Base-by-base conservation (phyloP, 1,139 yeast species). In the Zygotorulaspora mrakii region DNA sequence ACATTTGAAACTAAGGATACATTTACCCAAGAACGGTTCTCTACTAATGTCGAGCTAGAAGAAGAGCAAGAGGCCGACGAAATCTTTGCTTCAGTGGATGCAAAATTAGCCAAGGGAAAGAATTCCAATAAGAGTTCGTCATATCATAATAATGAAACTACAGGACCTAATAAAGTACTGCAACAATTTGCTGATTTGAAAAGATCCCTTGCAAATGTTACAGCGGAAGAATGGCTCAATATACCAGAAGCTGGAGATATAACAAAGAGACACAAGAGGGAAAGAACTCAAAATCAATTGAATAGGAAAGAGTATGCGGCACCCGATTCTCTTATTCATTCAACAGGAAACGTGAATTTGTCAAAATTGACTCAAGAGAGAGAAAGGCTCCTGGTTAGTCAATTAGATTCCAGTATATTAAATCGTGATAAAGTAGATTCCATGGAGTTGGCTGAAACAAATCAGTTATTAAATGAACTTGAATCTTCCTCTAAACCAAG, bases 211-310 rank as follows among this genome's bases (percentile, higher is more conserved):
- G 68, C 79, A 0, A 49, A 65, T 0, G 75, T 91, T 1, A 70
- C 85, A 2, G 76, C 70, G 14, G 82, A 77, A 2, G 82, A 89
- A 54, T 91, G 98, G 98, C 73, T 76, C 2, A 71, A 68, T 47
- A 59, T 91, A 4, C 97, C 98, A 0, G 96, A 87, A 47, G 94
- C 88, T 0, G 86, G 88, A 2, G 98, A 91, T 63, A 68, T 85
- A 52, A 91, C 98, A 0, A 73, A 82, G 52, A 68, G 78, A 45
- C 87, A 88, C 59, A 87, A 88, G 54, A 67, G 97, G 41, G 67
- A 74, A 37, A 67, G 96, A 36, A 62, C 79, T 33, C 71, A 80
- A 41, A 75, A 76, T 36, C 83, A 81, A 53, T 75, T 70, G 55
- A 77, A 77, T 43, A 80, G 79, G 50, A 65, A 96, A 42, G 76